Evolutionary conservation across 768 basidiomycete species (phyloP), one percentile per base, ranked within the genome.

Genomic region (Trametes cingulata): DNA sequence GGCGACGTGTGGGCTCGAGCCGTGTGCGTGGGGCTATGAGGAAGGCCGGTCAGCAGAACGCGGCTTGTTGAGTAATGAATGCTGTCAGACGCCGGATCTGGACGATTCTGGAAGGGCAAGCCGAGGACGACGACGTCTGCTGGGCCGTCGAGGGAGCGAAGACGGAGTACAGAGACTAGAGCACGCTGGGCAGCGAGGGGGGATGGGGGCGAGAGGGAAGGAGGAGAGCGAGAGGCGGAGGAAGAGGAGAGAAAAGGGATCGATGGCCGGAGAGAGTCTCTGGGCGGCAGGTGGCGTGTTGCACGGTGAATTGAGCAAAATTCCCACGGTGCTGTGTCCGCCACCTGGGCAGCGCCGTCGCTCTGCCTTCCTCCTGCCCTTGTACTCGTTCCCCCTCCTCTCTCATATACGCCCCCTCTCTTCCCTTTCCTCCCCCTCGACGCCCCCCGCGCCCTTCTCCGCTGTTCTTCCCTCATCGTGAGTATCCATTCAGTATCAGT

Each of bases 261-360:
- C 60, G 60, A 61, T 61, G 60, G 53, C 41, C 25, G 27, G 52
- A 27, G 37, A 8, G 46, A 15, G 29, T 57, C 37, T 40, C n/a
- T 50, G 49, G 6, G 49, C 29, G 29, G 29, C 29, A n/a, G 41
- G 56, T 57, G 56, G 56, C 56, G 56, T 57, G 58, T 56, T 52
- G 49, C 50, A 35, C 35, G 54, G 40, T 27, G 47, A 58, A 47
- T 36, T 22, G 49, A 62, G 40, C 36, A 55, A 42, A 33, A 24
- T 67, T 67, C 65, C 62, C 65, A 67, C 65, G 65, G 50, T 57
- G 53, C 58, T 46, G 56, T 60, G 65, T 56, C 61, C 62, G 65
- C 65, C 65, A 62, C 65, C 63, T 61, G 63, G 65, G 51, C 60
- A 58, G 60, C 65, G 58, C 76, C 74, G 65, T 60, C 63, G 60